These are phyloP conservation scores for Chionographis japonica DNA, from an alignment of 106 monocot species.

Conservation along the genomic window DNA sequence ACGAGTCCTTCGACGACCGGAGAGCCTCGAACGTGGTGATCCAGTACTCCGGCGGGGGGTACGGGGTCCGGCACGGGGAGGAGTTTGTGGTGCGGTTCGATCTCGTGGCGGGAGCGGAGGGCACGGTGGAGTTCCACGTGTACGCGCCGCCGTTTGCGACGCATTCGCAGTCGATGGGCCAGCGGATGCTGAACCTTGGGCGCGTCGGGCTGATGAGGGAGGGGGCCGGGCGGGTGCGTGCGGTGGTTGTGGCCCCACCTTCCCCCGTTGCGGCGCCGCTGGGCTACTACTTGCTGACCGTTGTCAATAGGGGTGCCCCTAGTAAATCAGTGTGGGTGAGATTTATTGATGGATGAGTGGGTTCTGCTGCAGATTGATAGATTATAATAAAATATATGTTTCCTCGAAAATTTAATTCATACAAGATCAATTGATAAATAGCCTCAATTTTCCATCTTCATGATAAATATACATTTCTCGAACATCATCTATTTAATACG, in stretches of 20 bases:
- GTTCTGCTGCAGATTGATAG: too few relatives aligned
- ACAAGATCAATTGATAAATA: too few relatives aligned
- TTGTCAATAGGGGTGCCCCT: constrained; percentile 40
- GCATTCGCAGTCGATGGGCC: constrained; percentile 59
- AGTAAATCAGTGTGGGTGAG: constrained; percentile 43
- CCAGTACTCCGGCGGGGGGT: background rate
- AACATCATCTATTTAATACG: too few relatives aligned
- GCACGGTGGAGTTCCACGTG: constrained; percentile 13
- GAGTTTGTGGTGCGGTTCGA: constrained; percentile 28
- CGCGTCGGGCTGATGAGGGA: constrained; percentile 2
- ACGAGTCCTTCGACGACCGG: background rate
- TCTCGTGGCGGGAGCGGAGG: background rate
- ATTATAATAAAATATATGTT: too few relatives aligned
- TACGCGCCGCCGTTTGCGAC: constrained; percentile 60
- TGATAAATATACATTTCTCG: too few relatives aligned
- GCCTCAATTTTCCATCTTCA: too few relatives aligned
- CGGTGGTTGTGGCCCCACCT: constrained; percentile 28
- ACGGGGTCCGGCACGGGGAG: constrained; percentile 27
- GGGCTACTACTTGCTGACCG: constrained; percentile 55
- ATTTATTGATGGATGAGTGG: constrained; percentile 4
- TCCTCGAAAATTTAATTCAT: too few relatives aligned
- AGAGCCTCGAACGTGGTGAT: constrained; percentile 24
- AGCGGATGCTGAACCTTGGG: constrained; percentile 45
- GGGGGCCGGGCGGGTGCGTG: background rate
- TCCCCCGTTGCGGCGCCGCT: constrained; percentile 33